phyloP scores from a whole-genome alignment of 148 eudicot genomes.

The Pouteria glomerata region DNA sequence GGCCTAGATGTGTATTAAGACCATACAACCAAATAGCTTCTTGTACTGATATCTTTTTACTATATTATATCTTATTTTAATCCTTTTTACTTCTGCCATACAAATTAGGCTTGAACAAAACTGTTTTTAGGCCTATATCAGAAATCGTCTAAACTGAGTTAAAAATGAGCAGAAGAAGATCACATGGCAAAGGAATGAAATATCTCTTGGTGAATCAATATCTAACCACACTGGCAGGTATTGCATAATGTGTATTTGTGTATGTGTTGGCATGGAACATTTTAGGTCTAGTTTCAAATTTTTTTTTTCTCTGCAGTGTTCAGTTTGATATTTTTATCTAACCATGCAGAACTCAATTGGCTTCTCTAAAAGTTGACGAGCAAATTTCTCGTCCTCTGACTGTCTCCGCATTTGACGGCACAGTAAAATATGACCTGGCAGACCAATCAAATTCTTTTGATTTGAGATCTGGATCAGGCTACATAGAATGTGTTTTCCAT shows the following conservation, averaged over 20 bases:
- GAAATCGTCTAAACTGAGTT: not conserved
- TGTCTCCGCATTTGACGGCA: conserved; percentile 43
- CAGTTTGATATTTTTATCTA: conserved; percentile 11
- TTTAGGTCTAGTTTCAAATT: not conserved
- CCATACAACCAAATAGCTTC: not conserved
- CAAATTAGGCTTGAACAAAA: not conserved
- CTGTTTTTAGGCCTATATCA: not conserved
- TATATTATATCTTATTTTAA: not conserved
- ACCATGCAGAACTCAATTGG: conserved; percentile 49
- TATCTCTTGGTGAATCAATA: conserved; percentile 34
- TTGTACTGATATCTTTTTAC: not conserved
- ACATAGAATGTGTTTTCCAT: conserved; percentile 47
- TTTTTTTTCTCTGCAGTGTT: not conserved
- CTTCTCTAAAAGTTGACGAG: conserved; percentile 36
- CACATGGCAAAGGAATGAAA: conserved; percentile 39
- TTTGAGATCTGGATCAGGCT: conserved; percentile 51
- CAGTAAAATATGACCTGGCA: conserved; percentile 44
- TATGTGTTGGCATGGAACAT: not conserved
- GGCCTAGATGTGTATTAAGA: not conserved
- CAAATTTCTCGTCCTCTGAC: conserved; percentile 46
- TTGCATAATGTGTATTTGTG: not conserved
- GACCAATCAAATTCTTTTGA: conserved; percentile 44
- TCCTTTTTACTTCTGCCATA: not conserved
- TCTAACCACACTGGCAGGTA: conserved; percentile 62
- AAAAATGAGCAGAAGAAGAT: conserved; percentile 54